phyloP scores from a whole-genome alignment of 2,329 filamentous ascomycete species.

The Arthrobotrys megalospora region DNA sequence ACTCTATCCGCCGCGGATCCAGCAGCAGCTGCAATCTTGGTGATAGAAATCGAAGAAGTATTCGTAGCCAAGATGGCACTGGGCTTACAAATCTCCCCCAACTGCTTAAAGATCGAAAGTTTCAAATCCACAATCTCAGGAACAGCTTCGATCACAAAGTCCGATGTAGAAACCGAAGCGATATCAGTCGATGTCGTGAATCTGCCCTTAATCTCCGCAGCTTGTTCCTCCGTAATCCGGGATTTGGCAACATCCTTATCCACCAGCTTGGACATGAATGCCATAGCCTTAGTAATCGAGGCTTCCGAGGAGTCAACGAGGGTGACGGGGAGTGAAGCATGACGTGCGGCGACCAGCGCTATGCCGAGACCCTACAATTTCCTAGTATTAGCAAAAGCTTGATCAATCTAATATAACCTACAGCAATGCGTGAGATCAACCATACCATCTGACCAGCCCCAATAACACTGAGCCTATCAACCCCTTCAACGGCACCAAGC shows the following conservation, averaged over 20 bases:
- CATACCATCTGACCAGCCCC: slow-evolving; percentile 96
- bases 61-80: slow-evolving; percentile 96
- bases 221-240: slow-evolving; percentile 84
- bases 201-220: slow-evolving; percentile 79
- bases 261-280: slow-evolving; percentile 91
- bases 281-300: slow-evolving; percentile 88
- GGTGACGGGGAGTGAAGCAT: slow-evolving; percentile 84
- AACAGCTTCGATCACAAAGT: slow-evolving; percentile 98
- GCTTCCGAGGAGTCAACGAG: slow-evolving; percentile 87
- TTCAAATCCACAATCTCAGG: slow-evolving; percentile 90
- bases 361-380: slow-evolving; percentile 86
- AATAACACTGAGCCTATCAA: slow-evolving; percentile 90
- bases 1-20: slow-evolving; percentile 86
- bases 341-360: slow-evolving; percentile 90
- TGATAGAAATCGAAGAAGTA: slow-evolving; percentile 98
- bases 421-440: slow-evolving; percentile 42
- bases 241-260: slow-evolving; percentile 93
- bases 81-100: slow-evolving; percentile 84
- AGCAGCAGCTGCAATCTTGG: slow-evolving; percentile 85
- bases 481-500: slow-evolving; percentile 65
- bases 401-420: background rate
- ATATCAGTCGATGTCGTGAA: slow-evolving; percentile 80
- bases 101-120: slow-evolving; percentile 84
- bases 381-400: slow-evolving; percentile 61
- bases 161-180: slow-evolving; percentile 83